Evolutionary conservation across 192 early-diverging fungal genomes (phyloP).

Genomic region (Cetraspora pellucida): DNA sequence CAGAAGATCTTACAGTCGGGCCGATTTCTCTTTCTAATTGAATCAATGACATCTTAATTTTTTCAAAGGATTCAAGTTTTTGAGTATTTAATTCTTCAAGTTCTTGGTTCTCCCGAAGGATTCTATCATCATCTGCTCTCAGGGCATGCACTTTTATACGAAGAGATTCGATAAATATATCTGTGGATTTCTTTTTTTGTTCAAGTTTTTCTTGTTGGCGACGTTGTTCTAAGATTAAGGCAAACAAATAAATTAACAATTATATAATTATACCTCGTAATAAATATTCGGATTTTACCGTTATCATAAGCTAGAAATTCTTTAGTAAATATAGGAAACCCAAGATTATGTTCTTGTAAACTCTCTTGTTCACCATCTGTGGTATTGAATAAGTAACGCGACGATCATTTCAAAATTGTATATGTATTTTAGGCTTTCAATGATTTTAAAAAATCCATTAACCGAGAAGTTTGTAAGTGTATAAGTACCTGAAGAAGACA

Average conservation of each 20-base stretch:
- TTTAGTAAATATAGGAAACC: constrained; percentile 18
- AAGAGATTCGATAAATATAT: constrained; percentile 2
- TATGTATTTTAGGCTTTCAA: background rate
- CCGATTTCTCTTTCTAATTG: constrained; percentile 30
- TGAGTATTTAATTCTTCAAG: background rate
- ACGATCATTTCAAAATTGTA: background rate
- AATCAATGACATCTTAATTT: constrained; percentile 12
- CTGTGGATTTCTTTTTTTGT: constrained; percentile 6
- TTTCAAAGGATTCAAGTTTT: background rate
- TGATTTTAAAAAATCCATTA: background rate
- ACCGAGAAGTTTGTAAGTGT: background rate
- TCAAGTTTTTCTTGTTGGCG: background rate
- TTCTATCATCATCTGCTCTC: background rate
- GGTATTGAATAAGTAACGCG: background rate
- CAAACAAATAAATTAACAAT: background rate
- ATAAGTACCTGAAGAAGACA: too few species aligned
- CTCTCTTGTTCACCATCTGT: constrained; percentile 16
- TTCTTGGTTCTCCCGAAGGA: background rate
- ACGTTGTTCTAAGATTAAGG: background rate
- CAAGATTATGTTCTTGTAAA: constrained; percentile 9
- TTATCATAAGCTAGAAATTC: constrained; percentile 24
- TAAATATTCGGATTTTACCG: background rate
- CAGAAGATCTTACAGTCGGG: constrained; percentile 28
- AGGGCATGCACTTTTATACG: constrained; percentile 1
- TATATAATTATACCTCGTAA: background rate